Evolutionary conservation across 73 alveolate species (phyloP).

Genomic region (Tetrahymena elliotti): DNA sequence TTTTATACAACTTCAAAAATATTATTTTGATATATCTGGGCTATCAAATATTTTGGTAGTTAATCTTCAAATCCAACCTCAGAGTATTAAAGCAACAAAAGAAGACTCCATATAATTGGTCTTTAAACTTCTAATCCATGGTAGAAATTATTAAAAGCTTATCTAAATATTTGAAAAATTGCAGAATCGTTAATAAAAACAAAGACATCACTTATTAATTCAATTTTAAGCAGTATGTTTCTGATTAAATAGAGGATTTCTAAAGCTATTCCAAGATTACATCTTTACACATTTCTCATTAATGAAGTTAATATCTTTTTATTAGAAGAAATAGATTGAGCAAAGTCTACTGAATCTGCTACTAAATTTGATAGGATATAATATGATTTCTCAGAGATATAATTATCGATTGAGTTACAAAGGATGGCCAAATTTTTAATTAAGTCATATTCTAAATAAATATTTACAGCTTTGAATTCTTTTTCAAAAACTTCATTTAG

Average conservation of each 20-base stretch:
- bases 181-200: background rate
- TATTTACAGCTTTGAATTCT: background rate
- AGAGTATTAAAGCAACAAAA: background rate
- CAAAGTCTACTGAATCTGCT: background rate
- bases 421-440: background rate
- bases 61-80: background rate
- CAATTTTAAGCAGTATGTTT: background rate
- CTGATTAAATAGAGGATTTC: background rate
- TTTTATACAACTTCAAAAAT: background rate
- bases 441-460: background rate
- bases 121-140: background rate
- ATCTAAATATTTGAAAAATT: background rate
- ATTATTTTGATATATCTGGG: background rate
- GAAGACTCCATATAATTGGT: background rate
- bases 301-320: background rate
- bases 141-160: background rate
- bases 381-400: background rate
- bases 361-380: background rate
- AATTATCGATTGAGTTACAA: background rate
- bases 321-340: background rate
- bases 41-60: background rate
- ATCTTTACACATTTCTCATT: background rate
- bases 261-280: background rate
- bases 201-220: background rate
- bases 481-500: background rate